phyloP scores from a whole-genome alignment of 2,329 filamentous ascomycete species.

The Arachnomyces sp. region DNA sequence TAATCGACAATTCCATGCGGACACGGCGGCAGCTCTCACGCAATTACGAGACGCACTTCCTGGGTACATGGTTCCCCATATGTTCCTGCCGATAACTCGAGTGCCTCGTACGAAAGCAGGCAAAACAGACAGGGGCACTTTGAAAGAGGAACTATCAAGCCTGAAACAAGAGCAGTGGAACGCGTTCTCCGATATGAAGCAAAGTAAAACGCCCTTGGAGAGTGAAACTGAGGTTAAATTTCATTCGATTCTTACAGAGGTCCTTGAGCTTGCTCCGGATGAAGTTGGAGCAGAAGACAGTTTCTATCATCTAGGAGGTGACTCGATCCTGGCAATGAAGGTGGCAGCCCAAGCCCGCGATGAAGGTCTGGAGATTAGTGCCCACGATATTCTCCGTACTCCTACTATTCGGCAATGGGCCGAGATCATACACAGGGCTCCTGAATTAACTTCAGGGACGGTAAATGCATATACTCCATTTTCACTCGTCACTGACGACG shows the following conservation, averaged over 20 bases:
- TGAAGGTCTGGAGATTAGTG: constrained; percentile 32
- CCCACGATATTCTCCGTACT: constrained; percentile 37
- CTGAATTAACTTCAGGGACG: neutral
- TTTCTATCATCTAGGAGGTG: constrained; percentile 12
- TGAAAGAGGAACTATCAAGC: too few relatives aligned
- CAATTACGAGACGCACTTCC: constrained; percentile 3
- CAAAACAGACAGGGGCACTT: constrained; percentile 6
- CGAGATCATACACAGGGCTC: too few relatives aligned
- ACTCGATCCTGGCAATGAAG: constrained; percentile 33
- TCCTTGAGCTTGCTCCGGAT: constrained; percentile 34
- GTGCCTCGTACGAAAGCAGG: constrained; percentile 10
- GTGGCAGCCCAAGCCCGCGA: constrained; percentile 35
- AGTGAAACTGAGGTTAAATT: constrained; percentile 20
- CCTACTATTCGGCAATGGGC: constrained; percentile 17
- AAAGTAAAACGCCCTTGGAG: neutral
- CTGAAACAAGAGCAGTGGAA: too few relatives aligned
- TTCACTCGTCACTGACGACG: too few relatives aligned
- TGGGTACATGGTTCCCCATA: constrained; percentile 11
- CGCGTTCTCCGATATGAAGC: constrained; percentile 5
- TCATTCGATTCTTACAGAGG: constrained; percentile 9
- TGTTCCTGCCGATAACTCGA: constrained; percentile 6
- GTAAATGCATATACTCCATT: too few relatives aligned
- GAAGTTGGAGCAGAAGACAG: constrained; percentile 9
- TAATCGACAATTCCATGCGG: too few relatives aligned
- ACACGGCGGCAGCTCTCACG: too few relatives aligned